phyloP scores from a whole-genome alignment of 2,329 filamentous ascomycete genomes.

The Phaeomoniella chlamydospora region DNA sequence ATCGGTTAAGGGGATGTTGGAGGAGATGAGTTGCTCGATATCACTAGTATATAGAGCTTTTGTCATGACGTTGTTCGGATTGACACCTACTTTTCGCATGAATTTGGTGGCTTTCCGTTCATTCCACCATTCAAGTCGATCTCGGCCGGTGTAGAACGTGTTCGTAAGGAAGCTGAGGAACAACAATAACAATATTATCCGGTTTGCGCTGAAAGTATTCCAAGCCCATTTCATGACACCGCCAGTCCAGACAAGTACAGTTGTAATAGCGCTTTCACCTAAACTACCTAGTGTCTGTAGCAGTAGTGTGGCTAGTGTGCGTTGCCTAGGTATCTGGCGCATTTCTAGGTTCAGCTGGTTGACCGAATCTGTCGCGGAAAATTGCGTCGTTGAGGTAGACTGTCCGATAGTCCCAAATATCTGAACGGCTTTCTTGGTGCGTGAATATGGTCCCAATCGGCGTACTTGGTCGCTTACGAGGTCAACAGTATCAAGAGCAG shows the following conservation, averaged over 20 bases:
- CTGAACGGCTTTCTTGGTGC: conserved; percentile 32
- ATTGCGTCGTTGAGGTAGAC: conserved; percentile 23
- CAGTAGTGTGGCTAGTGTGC: conserved; percentile 53
- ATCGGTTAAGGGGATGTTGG: conserved; percentile 15
- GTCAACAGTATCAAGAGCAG: conserved; percentile 33
- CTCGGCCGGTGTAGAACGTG: conserved; percentile 57
- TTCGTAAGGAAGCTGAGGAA: conserved; percentile 58
- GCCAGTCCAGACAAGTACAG: conserved; percentile 63
- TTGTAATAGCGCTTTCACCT: conserved; percentile 58
- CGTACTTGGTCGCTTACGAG: conserved; percentile 34
- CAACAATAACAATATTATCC: conserved; percentile 57
- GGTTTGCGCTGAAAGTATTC: conserved; percentile 56
- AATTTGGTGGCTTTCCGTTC: conserved; percentile 69
- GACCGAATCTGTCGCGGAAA: conserved; percentile 17
- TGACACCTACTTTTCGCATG: conserved; percentile 68
- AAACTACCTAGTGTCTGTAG: conserved; percentile 61
- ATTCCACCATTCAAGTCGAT: conserved; percentile 67
- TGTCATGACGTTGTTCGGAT: conserved; percentile 67
- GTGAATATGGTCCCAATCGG: conserved; percentile 28
- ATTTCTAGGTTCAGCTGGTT: conserved; percentile 41
- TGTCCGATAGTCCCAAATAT: conserved; percentile 33
- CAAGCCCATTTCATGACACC: conserved; percentile 51
- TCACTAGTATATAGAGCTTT: conserved; percentile 74
- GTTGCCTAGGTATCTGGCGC: conserved; percentile 17
- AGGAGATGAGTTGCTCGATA: conserved; percentile 50